A percentile compares a stretch with the other conserved stretches of the same genome.
Evolutionary conservation across 2,329 filamentous ascomycete genomes (phyloP).

Genomic region (Myriosclerotinia duriaeana): DNA sequence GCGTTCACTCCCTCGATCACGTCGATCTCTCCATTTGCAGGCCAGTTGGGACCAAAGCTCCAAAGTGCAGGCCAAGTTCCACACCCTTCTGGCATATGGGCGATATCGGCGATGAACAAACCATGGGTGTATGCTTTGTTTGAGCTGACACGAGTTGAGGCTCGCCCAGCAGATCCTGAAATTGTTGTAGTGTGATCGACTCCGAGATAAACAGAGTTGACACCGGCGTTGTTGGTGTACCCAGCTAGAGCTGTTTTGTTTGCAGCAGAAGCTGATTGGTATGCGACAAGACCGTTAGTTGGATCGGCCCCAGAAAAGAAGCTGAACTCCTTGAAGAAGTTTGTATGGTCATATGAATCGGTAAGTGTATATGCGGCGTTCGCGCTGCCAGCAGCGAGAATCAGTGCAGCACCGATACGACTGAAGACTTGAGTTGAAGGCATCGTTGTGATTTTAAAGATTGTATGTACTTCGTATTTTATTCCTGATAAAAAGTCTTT

Average conservation of each 20-base stretch:
- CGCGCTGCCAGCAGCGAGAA: constrained; percentile 34
- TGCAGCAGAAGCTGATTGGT: constrained; percentile 60
- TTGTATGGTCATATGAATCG: constrained; percentile 46
- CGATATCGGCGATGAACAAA: constrained; percentile 57
- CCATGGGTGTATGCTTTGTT: constrained; percentile 55
- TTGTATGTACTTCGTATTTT: neutral
- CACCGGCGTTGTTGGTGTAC: constrained; percentile 43
- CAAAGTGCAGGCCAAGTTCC: constrained; percentile 62
- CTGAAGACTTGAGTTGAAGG: constrained; percentile 31
- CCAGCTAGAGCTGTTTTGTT: constrained; percentile 51
- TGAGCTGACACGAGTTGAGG: constrained; percentile 65
- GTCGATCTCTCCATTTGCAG: constrained; percentile 70
- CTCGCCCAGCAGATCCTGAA: constrained; percentile 53
- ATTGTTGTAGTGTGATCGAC: constrained; percentile 63
- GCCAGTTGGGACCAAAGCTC: constrained; percentile 65
- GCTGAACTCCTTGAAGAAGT: constrained; percentile 50
- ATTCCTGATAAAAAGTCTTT: neutral
- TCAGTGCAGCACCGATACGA: constrained; percentile 39
- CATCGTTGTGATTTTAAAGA: constrained; percentile 26
- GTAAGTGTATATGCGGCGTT: constrained; percentile 45
- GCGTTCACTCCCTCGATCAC: constrained; percentile 76
- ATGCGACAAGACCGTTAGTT: constrained; percentile 73
- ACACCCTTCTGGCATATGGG: constrained; percentile 59
- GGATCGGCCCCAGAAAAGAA: constrained; percentile 64
- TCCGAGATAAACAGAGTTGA: constrained; percentile 60